Evolutionary conservation across 257 asterid species (phyloP).

Genomic region (Rehmannia glutinosa): DNA sequence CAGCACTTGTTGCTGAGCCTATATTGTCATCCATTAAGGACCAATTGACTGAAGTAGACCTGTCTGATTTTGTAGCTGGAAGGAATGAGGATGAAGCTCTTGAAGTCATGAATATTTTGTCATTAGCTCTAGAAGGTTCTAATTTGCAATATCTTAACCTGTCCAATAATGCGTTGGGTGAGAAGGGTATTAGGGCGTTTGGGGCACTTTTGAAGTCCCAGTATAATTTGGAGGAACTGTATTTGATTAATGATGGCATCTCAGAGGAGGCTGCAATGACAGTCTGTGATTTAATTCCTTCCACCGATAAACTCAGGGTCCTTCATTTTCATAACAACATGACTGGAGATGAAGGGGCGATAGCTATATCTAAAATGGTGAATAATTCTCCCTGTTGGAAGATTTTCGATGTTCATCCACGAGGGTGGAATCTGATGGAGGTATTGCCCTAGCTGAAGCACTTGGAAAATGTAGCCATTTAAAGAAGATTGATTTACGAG

Average conservation of each 20-base stretch:
- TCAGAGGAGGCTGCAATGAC: conserved; percentile 93
- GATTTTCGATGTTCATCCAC: conserved; percentile 89
- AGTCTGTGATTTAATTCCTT: conserved; percentile 68
- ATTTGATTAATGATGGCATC: conserved; percentile 78
- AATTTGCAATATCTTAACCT: conserved; percentile 58
- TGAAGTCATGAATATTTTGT: conserved; percentile 79
- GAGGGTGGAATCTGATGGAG: conserved; percentile 80
- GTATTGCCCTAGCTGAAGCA: conserved; percentile 67
- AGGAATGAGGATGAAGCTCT: conserved; percentile 84
- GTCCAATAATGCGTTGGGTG: conserved; percentile 91
- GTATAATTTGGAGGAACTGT: conserved; percentile 72
- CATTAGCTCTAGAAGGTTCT: conserved; percentile 71
- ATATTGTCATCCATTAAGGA: conserved; percentile 60
- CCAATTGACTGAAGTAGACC: conserved; percentile 74
- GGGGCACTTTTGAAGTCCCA: conserved; percentile 70
- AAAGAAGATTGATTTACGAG: conserved; percentile 83
- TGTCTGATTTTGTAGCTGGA: conserved; percentile 91
- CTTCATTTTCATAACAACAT: conserved; percentile 88
- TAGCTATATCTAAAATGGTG: conserved; percentile 65
- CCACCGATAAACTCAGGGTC: conserved; percentile 58
- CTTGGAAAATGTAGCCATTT: conserved; percentile 51
- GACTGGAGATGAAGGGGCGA: conserved; percentile 94
- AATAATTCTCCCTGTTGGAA: conserved; percentile 58
- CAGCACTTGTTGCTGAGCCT: conserved; percentile 71
- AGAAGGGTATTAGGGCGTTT: conserved; percentile 85